phyloP scores from a whole-genome alignment of 306 rosid genomes.

The Glycine latifolia region DNA sequence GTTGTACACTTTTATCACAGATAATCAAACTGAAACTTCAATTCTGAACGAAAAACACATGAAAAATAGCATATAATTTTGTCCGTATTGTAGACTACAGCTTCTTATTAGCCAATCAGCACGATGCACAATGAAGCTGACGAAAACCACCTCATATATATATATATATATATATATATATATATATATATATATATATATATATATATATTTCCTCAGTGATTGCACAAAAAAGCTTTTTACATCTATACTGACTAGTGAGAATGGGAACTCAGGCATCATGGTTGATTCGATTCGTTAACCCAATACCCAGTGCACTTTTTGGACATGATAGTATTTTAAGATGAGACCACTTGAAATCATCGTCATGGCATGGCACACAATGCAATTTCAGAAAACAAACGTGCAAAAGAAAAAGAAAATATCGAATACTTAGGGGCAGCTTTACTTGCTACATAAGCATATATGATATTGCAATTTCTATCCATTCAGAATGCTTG shows the following conservation, averaged over 20 bases:
- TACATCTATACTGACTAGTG: too few species aligned
- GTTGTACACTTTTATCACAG: too few species aligned
- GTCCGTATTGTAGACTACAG: too few species aligned
- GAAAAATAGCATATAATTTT: too few species aligned
- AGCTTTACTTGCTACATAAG: slow-evolving; percentile 8
- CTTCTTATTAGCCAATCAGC: too few species aligned
- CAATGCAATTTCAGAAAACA: slow-evolving; percentile 2
- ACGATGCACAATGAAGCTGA: not conserved
- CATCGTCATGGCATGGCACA: slow-evolving; percentile 7
- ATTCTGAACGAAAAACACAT: too few species aligned
- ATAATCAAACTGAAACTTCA: too few species aligned
- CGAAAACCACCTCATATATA: too few species aligned
- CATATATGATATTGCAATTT: slow-evolving; percentile 5
- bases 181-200: too few species aligned
- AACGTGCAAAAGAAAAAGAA: not conserved
- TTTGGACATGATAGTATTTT: not conserved
- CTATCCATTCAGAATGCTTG: not conserved
- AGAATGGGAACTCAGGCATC: not conserved
- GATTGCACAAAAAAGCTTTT: not conserved
- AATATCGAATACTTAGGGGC: not conserved
- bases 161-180: too few species aligned
- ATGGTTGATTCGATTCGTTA: slow-evolving; percentile 6
- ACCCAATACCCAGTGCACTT: not conserved
- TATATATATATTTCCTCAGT: too few species aligned
- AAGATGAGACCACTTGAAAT: not conserved